Conservation (phyloP, 2,329 filamentous ascomycete genomes). For the Penicillium rolfsii region DNA sequence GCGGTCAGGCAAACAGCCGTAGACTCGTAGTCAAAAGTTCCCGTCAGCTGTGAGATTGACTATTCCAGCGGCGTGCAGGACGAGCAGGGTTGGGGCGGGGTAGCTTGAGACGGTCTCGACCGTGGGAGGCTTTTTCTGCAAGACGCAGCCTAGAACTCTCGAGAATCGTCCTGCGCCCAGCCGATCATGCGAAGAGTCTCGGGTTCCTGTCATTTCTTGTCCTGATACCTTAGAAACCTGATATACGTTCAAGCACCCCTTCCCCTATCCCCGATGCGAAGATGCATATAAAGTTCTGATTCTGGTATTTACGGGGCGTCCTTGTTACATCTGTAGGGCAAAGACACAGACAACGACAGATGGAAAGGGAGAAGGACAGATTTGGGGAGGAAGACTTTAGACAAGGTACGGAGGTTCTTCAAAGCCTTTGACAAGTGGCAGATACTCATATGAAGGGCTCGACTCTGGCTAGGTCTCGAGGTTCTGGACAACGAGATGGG, state of each 20-base stretch:
- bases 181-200: slow-evolving; percentile 4
- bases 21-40: too few relatives aligned
- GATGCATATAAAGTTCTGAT: neutral
- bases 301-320: neutral
- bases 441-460: neutral
- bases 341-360: slow-evolving; percentile 3
- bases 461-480: slow-evolving; percentile 28
- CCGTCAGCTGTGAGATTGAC: slow-evolving; percentile 14
- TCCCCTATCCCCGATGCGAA: neutral
- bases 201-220: neutral
- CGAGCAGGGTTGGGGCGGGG: slow-evolving; percentile 11
- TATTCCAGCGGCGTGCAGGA: slow-evolving; percentile 20
- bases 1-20: neutral
- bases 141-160: slow-evolving; percentile 3
- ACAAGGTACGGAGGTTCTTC: slow-evolving; percentile 8
- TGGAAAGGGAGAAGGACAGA: slow-evolving; percentile 18
- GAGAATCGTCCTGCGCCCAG: slow-evolving; percentile 1
- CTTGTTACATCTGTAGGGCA: neutral
- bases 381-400: slow-evolving; percentile 19
- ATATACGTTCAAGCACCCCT: neutral
- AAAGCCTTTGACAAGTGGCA: neutral
- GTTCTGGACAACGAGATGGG: slow-evolving; percentile 38
- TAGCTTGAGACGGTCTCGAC: slow-evolving; percentile 14
- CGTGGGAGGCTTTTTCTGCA: slow-evolving; percentile 8
- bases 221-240: neutral